Conservation (phyloP, 2,329 filamentous ascomycete genomes). For the Fusarium agapanthi region DNA sequence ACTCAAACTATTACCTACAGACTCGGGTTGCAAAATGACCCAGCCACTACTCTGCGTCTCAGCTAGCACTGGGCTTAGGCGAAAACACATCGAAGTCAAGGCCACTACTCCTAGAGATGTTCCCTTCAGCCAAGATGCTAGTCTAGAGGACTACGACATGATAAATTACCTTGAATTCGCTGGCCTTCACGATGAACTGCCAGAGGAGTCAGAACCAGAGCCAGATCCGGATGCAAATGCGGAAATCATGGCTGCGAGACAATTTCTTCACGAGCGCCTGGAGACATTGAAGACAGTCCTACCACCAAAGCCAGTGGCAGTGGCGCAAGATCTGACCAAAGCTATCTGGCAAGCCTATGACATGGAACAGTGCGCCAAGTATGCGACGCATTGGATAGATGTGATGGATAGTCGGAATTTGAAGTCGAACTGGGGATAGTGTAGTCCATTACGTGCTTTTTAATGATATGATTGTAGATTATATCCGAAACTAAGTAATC, state of each 20-base stretch:
- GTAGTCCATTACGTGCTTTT: not conserved
- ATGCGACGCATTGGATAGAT: not conserved
- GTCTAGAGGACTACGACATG: not conserved
- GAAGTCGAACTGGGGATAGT: not conserved
- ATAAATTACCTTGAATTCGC: not conserved
- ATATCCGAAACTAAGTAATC: not conserved
- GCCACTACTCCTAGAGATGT: not conserved
- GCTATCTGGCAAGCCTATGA: not conserved
- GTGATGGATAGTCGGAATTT: not conserved
- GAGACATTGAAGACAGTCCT: not conserved
- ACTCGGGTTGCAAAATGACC: not conserved
- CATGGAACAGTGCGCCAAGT: not conserved
- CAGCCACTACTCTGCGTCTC: not conserved
- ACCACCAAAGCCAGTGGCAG: not conserved
- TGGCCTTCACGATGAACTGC: not conserved
- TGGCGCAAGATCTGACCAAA: not conserved
- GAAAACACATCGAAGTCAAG: not conserved
- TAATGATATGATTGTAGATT: not conserved
- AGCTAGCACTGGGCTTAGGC: not conserved
- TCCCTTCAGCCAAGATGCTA: not conserved
- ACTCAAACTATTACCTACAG: not conserved
- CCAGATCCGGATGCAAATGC: not conserved
- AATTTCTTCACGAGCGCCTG: not conserved
- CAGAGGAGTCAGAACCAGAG: not conserved
- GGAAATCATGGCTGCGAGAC: not conserved